Evolutionary conservation across 73 alveolate species (phyloP).

Genomic region (Tetrahymena borealis): DNA sequence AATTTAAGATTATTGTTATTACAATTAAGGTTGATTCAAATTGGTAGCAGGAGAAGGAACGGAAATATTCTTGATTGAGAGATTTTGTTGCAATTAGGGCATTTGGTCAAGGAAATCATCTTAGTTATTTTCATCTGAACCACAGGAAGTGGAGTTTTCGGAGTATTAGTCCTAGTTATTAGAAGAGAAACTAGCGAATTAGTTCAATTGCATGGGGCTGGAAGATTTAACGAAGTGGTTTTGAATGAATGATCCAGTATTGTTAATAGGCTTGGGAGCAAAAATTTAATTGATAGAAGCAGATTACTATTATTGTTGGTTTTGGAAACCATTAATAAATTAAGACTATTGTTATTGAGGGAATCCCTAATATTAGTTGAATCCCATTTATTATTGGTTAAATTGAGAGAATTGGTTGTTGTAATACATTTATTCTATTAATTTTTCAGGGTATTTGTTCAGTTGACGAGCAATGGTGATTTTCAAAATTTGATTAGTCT

Average conservation of each 20-base stretch:
- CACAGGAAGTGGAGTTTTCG: background rate
- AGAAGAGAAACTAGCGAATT: background rate
- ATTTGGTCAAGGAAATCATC: background rate
- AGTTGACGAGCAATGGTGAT: background rate
- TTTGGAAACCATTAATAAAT: background rate
- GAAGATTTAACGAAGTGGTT: background rate
- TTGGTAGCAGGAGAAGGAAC: background rate
- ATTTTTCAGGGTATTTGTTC: background rate
- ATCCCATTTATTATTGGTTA: background rate
- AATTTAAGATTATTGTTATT: background rate
- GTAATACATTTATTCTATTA: background rate
- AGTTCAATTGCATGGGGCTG: background rate
- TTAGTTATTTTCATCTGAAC: background rate
- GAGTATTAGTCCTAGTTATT: background rate
- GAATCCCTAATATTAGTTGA: background rate
- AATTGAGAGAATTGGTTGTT: background rate
- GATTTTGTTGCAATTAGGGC: background rate
- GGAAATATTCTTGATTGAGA: background rate
- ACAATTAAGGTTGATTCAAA: background rate
- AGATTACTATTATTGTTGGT: background rate
- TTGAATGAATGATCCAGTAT: background rate
- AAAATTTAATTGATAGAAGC: background rate
- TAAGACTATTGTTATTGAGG: background rate
- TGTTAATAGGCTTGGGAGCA: conserved; percentile 1
- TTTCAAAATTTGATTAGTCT: background rate